Evolutionary conservation across 2,329 filamentous ascomycete genomes (phyloP).

Genomic region (Aureobasidium sp.): DNA sequence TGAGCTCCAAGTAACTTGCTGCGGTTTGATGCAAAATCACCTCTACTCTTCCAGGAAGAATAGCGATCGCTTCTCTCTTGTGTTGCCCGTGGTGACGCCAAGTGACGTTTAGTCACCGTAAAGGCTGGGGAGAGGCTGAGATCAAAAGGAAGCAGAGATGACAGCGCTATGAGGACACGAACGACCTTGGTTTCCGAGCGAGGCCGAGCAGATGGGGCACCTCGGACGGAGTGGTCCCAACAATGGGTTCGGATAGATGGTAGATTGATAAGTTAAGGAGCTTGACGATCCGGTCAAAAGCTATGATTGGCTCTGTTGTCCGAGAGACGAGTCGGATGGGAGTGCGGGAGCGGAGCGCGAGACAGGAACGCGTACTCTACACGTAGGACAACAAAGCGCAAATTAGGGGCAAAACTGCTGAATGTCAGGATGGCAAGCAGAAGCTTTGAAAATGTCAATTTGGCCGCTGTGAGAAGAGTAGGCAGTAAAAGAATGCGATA

Average conservation of each 20-base stretch:
- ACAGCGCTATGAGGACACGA: background rate
- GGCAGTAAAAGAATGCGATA: too few species aligned
- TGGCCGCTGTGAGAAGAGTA: too few species aligned
- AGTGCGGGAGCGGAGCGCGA: background rate
- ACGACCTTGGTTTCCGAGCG: background rate
- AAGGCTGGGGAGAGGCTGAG: background rate
- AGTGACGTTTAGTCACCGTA: background rate
- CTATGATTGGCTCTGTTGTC: constrained; percentile 4
- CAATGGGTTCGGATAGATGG: constrained; percentile 1
- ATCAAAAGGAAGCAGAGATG: background rate
- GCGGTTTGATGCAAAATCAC: background rate
- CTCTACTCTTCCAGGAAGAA: background rate
- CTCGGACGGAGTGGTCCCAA: background rate
- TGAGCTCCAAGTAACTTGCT: background rate
- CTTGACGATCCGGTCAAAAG: background rate
- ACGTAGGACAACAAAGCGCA: too few species aligned
- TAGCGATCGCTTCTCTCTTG: too few species aligned
- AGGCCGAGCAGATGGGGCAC: background rate
- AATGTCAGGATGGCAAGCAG: too few species aligned
- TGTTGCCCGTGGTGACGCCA: background rate
- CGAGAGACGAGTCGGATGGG: constrained; percentile 1
- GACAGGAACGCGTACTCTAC: background rate
- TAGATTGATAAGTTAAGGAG: constrained; percentile 7
- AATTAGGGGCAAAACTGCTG: too few species aligned
- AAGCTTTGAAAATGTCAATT: too few species aligned